phyloP scores from a whole-genome alignment of 306 rosid genomes.

The Parietaria judaica region DNA sequence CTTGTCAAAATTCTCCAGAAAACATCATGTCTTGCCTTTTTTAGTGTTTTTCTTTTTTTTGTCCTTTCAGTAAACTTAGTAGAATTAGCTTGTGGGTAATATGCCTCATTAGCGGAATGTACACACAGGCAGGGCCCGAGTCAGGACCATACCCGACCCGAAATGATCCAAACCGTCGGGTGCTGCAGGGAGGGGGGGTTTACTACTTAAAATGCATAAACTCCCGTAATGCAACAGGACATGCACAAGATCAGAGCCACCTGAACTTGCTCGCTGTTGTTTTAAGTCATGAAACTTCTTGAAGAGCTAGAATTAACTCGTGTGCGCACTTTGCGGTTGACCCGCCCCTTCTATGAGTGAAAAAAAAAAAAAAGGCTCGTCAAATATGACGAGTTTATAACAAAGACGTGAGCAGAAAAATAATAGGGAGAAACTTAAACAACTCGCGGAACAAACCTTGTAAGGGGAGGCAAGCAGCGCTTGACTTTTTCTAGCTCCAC shows the following conservation, averaged over 20 bases:
- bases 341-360: conserved; percentile 76
- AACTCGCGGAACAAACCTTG: conserved; percentile 35
- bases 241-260: conserved; percentile 15
- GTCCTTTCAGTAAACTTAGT: conserved; percentile 20
- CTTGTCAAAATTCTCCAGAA: conserved; percentile 35
- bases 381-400: neutral
- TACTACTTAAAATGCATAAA: conserved; percentile 39
- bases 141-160: conserved; percentile 23
- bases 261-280: conserved; percentile 13
- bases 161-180: conserved; percentile 20
- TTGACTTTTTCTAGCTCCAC: conserved; percentile 88
- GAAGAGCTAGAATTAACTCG: conserved; percentile 78
- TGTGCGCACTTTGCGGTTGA: conserved; percentile 82
- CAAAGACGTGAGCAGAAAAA: neutral
- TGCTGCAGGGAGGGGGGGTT: conserved; percentile 33
- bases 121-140: conserved; percentile 40
- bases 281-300: conserved; percentile 54
- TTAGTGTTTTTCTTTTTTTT: neutral
- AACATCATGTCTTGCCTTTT: conserved; percentile 25
- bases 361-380: conserved; percentile 18
- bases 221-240: conserved; percentile 29
- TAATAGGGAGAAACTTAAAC: neutral
- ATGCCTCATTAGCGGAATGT: conserved; percentile 33
- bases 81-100: conserved; percentile 40
- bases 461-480: conserved; percentile 49